phyloP scores from a whole-genome alignment of 2,329 filamentous ascomycete genomes.

The Pleurostoma richardsiae region DNA sequence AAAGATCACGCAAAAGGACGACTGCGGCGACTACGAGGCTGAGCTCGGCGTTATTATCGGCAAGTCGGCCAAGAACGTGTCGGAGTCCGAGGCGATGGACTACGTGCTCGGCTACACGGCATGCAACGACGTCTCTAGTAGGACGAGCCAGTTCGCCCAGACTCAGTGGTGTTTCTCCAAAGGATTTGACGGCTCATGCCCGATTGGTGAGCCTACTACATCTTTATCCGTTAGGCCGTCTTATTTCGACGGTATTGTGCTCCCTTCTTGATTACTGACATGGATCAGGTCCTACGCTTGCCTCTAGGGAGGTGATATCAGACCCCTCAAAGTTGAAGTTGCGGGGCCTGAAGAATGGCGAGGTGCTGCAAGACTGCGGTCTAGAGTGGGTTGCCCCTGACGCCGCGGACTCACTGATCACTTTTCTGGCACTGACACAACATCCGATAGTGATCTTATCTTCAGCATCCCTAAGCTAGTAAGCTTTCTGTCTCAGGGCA shows the following conservation, averaged over 20 bases:
- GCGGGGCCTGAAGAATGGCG: conserved; percentile 42
- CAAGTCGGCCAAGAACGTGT: conserved; percentile 45
- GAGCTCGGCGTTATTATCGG: conserved; percentile 55
- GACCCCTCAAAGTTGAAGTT: conserved; percentile 34
- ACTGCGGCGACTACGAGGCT: conserved; percentile 54
- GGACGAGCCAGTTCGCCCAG: conserved; percentile 48
- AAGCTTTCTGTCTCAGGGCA: conserved; percentile 36
- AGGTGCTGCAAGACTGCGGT: conserved; percentile 38
- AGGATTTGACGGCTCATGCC: conserved; percentile 52
- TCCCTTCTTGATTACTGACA: too few species aligned
- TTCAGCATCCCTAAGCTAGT: conserved; percentile 42
- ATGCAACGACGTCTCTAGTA: conserved; percentile 57
- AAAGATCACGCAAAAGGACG: conserved; percentile 44
- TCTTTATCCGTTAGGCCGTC: too few species aligned
- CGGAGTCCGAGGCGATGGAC: conserved; percentile 48
- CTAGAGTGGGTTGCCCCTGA: conserved; percentile 11
- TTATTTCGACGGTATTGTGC: too few species aligned
- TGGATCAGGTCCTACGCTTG: conserved; percentile 35
- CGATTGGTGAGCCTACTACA: conserved; percentile 25
- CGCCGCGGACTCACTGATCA: too few species aligned
- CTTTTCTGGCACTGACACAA: neutral
- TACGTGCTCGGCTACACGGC: conserved; percentile 56
- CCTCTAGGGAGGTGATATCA: conserved; percentile 33
- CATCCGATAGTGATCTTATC: conserved; percentile 40
- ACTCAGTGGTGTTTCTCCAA: conserved; percentile 55